Base-by-base conservation (phyloP, 257 asterid genomes). In the Jaltomata sinuosa region DNA sequence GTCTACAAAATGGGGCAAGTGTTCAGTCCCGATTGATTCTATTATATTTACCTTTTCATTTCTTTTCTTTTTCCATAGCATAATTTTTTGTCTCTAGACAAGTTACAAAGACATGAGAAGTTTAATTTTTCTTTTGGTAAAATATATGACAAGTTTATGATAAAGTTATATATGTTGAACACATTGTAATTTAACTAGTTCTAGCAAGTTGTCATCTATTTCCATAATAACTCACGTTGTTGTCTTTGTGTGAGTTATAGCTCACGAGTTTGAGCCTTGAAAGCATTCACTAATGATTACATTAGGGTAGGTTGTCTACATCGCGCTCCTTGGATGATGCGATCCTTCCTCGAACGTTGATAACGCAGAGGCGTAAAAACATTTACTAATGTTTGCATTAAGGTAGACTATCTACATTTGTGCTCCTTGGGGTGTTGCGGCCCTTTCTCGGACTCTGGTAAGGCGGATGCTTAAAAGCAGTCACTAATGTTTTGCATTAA, bases 391-490 rank as follows among this genome's bases (percentile, higher is more conserved):
- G n/a, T n/a, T n/a, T n/a, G n/a, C n/a, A n/a, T n/a, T n/a, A n/a
- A n/a, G n/a, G n/a, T n/a, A n/a, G n/a, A n/a, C n/a, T n/a, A n/a
- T n/a, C n/a, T n/a, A n/a, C n/a, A n/a, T n/a, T n/a, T n/a, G 11
- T 0, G 3, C 3, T 0, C 27, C 0, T 22, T 2, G 2, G 22
- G 18, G 3, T 11, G 34, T 25, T n/a, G n/a, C n/a, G n/a, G 0
- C 2, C 32, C 22, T 12, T 59, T 6, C 19, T 22, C 14, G 2
- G 15, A n/a, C 2, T 14, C 15, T 9, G 0, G 14, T 55, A 55
- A 55, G 1, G 6, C 5, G 29, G 65, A 57, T 5, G 0, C 3
- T 0, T n/a, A 11, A 0, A 54, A 54, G 12, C 12, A 21, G 25
- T 54, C 27, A 54, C 27, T 53, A 19, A 53, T 53, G 3, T n/a